Base-by-base conservation (phyloP, 31 red algal genomes). In the Porphyra umbilicalis region DNA sequence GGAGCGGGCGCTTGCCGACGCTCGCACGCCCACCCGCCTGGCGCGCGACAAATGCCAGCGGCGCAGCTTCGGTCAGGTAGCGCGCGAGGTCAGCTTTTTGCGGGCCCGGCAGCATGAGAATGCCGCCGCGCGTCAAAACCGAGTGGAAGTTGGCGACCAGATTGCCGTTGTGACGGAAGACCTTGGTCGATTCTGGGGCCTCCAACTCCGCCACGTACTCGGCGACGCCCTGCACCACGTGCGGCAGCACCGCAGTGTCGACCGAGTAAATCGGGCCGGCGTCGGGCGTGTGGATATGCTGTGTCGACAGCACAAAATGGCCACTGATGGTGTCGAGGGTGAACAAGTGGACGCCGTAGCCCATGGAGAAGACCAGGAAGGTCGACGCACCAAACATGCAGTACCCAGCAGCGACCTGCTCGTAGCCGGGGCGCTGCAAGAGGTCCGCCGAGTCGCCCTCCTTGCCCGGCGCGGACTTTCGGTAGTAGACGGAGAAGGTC, bases 361-460 rank as follows among this genome's bases (percentile, higher is more conserved):
- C 96, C 85, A 93, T 95, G 77, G 83, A 90, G 77, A 95, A 91
- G 0, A 90, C 88, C 20, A 98, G 85, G 31, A 80, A 84, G 16
- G 90, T 90, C n/a, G 90, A 93, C 36, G 93, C 88, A 10, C 90
- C 89, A 78, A 93, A 98, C 84, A 98, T 84, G 81, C 90, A 95
- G 68, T 98, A 98, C 7, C 96, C 96, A 6, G 96, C 96, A 10
- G 93, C 93, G 29, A 98, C 96, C 83, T 98, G 96, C 74, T 98
- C 92, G 89, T 92, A 97, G 20, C 95, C 95, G 15, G 92, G 85
- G 29, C 96, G 86, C 79, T 94, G 93, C 84, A 98, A 83, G 57
- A 98, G 77, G 81, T 98, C 96, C 6, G 93, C 88, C n/a, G 88
- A 91, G 75, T 98, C 96, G 34, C 96, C 96, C 79, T 93, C 90